Base-by-base conservation (phyloP, 352 stramenopile species). In the Pythium grandisporangium region DNA sequence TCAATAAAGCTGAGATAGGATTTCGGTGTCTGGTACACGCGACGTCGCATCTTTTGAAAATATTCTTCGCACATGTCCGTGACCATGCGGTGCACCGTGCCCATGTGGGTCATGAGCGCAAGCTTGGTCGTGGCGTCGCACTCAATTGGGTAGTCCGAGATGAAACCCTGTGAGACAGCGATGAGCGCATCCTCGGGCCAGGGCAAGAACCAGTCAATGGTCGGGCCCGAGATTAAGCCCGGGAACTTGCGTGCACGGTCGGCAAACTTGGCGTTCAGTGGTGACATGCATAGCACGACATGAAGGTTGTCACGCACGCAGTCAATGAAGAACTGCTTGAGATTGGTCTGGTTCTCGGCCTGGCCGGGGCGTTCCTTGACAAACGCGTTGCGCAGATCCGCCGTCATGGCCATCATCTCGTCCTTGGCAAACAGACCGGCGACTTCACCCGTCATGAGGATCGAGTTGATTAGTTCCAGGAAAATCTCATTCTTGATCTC, bases 401-500 rank as follows among this genome's bases (percentile, higher is more conserved):
- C 92, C 2, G 95, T 98, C 88, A 99, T 98, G 12, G 93, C 93
- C 84, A 98, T 97, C 86, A 98, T 98, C 55, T 99, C 96, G 54
- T 99, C 96, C 56, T 99, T 99, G 0, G 95, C 88, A 57, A 99
- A 99, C 6, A 99, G 58, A 23, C 93, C 95, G 0, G 94, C 91
- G n/a, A 99, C 93, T 70, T 99, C 96, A 40, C 96, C 96, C 7
- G 96, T 99, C 74, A 98, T 98, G 29, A 99, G 73, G 29, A 99
- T 88, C 19, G 84, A 98, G 67, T 99, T 99, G 67, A 99, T 96
- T 6, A 96, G 73, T 75, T 99, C 96, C 32, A 99, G 66, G 61
- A 99, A 99, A 46, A 97, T 96, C 60, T 99, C 96, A 45, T 98
- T 95, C 72, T 99, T 98, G 61, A 99, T 99, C 55, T 99, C 95